Evolutionary conservation across 345 rosid genomes (phyloP), one percentile per base, ranked within the genome.

Genomic region (Syzygium oleosum): DNA sequence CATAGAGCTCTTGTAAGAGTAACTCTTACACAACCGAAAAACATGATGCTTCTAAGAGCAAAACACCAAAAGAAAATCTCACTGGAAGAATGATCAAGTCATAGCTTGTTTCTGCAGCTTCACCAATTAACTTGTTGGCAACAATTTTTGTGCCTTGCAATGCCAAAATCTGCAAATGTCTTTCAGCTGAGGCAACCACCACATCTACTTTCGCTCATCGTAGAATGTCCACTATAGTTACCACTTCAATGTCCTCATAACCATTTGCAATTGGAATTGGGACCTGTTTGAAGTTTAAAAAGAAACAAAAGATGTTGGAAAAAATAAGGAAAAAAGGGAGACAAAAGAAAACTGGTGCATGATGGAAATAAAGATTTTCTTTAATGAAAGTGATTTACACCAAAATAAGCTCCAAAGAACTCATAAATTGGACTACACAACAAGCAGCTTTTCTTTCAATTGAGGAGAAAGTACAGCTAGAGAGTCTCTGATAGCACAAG

Each of bases 41-140:
- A 68, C 46, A 17, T 68, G 79, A 15, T 31, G 22, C 34, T 68
- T 34, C 79, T n/a, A 84, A 52, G 53, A 84, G 85, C 9, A 84
- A 52, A 84, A 84, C 43, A 55, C 34, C 34, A 55, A 65, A n/a
- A 59, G 79, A n/a, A 83, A 49, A 11, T 59, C 56, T 61, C 89
- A 97, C 99, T 87, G 97, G 99, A 90, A 97, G 98, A 93, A 97
- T 52, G 88, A 97, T 95, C 80, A 96, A 84, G 90, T 97, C 98
- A 87, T 94, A 93, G 90, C 91, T 83, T 59, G 94, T 91, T 77
- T 87, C 93, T 58, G 94, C 91, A 85, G 94, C 96, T 86, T 93
- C 95, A 51, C 91, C 87, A 84, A 97, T 93, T 90, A 93, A 90
- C 91, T 93, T 94, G 89, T 96, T 98, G 5, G 99, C 96, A 77